Evolutionary conservation across 306 rosid genomes (phyloP), one percentile per base, ranked within the genome.

Genomic region (Quercus mongolica): DNA sequence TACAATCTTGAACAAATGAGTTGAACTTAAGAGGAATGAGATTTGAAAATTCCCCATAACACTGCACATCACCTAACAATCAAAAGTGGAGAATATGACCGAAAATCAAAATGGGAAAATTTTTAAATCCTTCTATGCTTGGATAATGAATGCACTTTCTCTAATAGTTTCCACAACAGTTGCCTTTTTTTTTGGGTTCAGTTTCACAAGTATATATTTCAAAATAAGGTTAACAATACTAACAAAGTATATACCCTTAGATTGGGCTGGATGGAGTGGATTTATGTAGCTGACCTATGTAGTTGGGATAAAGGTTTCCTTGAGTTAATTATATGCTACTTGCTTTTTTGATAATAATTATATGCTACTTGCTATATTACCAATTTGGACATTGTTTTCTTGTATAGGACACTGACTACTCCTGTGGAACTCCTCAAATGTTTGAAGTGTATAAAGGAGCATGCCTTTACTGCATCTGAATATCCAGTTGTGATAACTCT

Each of bases 401-500:
- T 7, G 11, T 73, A 30, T 44, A 96, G 99, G 90, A 96, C 99
- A 56, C 85, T 96, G 90, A 96, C 99, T 69, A 73, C 98, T 56
- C 99, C 99, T 1, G 99, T 96, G 80, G 93, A 88, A 77, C 98
- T 96, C 64, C 38, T 88, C 85, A 93, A 90, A 76, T 96, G 99
- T 85, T 88, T 96, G 87, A 88, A 74, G 70, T 92, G 92, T 85
- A 96, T 96, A 51, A 89, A 85, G 82, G 98, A 96, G 52, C 71
- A 91, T 75, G 98, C 98, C 69, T 96, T 96, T 76, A 82, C 51
- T 46, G 89, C 89, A 59, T 91, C 99, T 31, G 98, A 96, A 17
- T 96, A 89, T 88, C 99, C 99, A 5, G 89, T 93, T 85, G 91
- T 96, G 31, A 93, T 96, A 76, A 96, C 99, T 78, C 85, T 96